Conservation (phyloP, 768 basidiomycete species). For the Suillus occidentalis region DNA sequence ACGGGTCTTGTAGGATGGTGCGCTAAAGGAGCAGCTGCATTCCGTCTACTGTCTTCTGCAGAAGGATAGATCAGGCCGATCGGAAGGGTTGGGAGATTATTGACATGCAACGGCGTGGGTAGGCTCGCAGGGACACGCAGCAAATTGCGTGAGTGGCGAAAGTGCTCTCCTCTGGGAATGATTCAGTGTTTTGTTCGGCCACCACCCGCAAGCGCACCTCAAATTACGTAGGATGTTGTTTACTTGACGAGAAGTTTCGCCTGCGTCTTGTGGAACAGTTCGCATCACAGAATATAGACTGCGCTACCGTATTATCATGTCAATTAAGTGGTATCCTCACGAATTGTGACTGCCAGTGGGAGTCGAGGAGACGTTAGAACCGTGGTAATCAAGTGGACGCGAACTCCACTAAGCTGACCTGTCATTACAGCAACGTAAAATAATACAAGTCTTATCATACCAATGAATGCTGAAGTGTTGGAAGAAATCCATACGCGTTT, state of each 20-base stretch:
- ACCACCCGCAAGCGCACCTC: slow-evolving; percentile 18
- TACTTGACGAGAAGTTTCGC: slow-evolving; percentile 22
- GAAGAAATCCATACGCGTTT: slow-evolving; percentile 25
- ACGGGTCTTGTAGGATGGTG: slow-evolving; percentile 10
- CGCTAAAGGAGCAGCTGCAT: neutral
- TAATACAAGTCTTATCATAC: neutral
- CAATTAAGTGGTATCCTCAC: neutral
- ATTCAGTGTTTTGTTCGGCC: neutral
- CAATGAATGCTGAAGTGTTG: neutral
- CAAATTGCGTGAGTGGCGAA: slow-evolving; percentile 61
- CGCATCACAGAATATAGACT: neutral
- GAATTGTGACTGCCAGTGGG: neutral
- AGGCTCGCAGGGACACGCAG: slow-evolving; percentile 26
- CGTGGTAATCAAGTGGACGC: neutral
- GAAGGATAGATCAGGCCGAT: slow-evolving; percentile 38
- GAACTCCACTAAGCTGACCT: neutral
- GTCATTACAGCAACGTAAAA: neutral
- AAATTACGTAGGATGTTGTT: slow-evolving; percentile 30
- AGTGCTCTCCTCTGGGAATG: slow-evolving; percentile 63
- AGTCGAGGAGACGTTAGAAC: neutral
- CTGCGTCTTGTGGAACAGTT: neutral
- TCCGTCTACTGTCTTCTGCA: neutral
- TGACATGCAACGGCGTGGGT: slow-evolving; percentile 21
- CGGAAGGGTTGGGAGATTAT: slow-evolving; percentile 49
- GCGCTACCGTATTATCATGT: neutral